phyloP scores from a whole-genome alignment of 148 eudicot species.

The Arctostaphylos glauca region DNA sequence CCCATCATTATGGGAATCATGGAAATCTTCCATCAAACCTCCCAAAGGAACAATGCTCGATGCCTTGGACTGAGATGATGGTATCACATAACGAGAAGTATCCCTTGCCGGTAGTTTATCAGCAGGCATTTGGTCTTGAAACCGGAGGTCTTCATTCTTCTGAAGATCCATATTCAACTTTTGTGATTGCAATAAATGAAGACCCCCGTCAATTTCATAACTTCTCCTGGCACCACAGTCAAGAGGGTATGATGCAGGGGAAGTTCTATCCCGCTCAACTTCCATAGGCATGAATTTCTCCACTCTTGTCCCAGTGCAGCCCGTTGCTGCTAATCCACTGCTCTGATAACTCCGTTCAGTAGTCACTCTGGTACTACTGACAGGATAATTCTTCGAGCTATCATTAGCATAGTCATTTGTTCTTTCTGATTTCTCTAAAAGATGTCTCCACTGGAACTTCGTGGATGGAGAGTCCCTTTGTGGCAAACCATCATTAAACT shows the following conservation, averaged over 20 bases:
- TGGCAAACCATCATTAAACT: slow-evolving; percentile 10
- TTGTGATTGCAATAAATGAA: background rate
- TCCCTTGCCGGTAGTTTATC: slow-evolving; percentile 10
- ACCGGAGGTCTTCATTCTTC: slow-evolving; percentile 18
- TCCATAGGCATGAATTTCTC: slow-evolving; percentile 14
- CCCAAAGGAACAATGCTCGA: slow-evolving; percentile 5
- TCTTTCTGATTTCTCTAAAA: slow-evolving; percentile 17
- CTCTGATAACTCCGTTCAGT: slow-evolving; percentile 17
- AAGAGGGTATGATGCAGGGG: background rate
- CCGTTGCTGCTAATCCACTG: background rate
- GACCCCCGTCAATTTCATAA: slow-evolving; percentile 12
- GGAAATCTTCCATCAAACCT: slow-evolving; percentile 10
- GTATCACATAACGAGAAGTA: slow-evolving; percentile 7
- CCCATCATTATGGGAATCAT: background rate
- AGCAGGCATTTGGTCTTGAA: slow-evolving; percentile 4
- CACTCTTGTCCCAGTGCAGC: background rate
- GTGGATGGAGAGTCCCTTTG: slow-evolving; percentile 13
- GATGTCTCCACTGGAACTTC: slow-evolving; percentile 22
- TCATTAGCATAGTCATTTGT: slow-evolving; percentile 9
- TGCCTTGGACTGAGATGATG: slow-evolving; percentile 24
- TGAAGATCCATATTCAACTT: slow-evolving; percentile 10
- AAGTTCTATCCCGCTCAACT: background rate
- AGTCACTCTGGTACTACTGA: slow-evolving; percentile 5
- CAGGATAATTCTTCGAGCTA: slow-evolving; percentile 4
- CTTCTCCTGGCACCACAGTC: slow-evolving; percentile 7